These are phyloP conservation scores for Hypomyces perniciosus DNA, from an alignment of 2,329 filamentous ascomycete genomes.

Conservation along the genomic window DNA sequence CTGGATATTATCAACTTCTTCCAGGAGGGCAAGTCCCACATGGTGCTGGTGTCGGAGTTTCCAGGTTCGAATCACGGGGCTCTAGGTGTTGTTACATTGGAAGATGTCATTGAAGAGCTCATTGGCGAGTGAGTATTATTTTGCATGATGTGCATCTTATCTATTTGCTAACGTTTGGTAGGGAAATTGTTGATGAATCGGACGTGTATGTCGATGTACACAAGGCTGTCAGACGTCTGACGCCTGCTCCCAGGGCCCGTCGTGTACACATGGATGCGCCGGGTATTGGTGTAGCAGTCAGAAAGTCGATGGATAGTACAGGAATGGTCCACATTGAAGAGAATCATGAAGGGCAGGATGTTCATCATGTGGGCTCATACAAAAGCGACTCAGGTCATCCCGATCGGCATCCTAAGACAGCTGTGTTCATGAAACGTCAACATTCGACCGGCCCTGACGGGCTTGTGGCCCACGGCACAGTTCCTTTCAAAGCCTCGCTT, in stretches of 20 bases:
- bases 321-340: slow-evolving; percentile 35
- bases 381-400: slow-evolving; percentile 33
- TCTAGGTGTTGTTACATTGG: slow-evolving; percentile 87
- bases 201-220: slow-evolving; percentile 98
- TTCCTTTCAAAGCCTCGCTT: slow-evolving; percentile 54
- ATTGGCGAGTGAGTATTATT: slow-evolving; percentile 77
- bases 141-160: background rate
- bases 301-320: slow-evolving; percentile 24
- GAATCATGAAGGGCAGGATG: slow-evolving; percentile 30
- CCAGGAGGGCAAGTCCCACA: slow-evolving; percentile 97
- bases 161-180: slow-evolving; percentile 30
- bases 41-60: slow-evolving; percentile 88
- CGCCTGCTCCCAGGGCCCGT: slow-evolving; percentile 74
- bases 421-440: slow-evolving; percentile 55
- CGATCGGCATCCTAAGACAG: slow-evolving; percentile 44
- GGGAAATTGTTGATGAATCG: slow-evolving; percentile 97
- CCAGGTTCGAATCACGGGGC: slow-evolving; percentile 90
- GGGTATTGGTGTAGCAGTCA: slow-evolving; percentile 26
- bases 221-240: slow-evolving; percentile 88
- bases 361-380: slow-evolving; percentile 30
- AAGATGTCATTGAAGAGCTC: slow-evolving; percentile 97
- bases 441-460: slow-evolving; percentile 51
- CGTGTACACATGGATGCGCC: slow-evolving; percentile 35
- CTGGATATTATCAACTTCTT: slow-evolving; percentile 99
- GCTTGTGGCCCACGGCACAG: slow-evolving; percentile 37